These are phyloP conservation scores for Aspergillus panamensis DNA, from an alignment of 495 filamentous ascomycete genomes.

Conservation along the genomic window DNA sequence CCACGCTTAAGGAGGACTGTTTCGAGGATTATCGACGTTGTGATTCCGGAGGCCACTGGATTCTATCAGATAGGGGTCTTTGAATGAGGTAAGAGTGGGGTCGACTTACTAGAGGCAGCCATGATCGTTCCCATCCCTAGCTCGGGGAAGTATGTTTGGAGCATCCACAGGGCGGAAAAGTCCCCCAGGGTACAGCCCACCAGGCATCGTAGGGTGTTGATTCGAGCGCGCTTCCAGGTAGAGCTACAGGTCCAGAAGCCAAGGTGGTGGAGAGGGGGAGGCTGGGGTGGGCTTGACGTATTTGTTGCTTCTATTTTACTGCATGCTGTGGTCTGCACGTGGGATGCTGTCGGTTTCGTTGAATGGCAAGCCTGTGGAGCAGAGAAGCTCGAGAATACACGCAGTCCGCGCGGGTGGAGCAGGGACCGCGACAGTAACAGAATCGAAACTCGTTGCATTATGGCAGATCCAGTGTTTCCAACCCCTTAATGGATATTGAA, in stretches of 20 bases:
- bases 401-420: too few species aligned
- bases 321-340: neutral
- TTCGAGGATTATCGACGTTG: conserved; percentile 43
- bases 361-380: neutral
- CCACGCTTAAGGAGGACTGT: conserved; percentile 41
- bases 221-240: conserved; percentile 37
- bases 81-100: neutral
- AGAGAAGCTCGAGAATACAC: neutral
- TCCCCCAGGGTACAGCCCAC: conserved; percentile 44
- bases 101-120: conserved; percentile 20
- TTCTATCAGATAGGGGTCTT: neutral
- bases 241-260: conserved; percentile 35
- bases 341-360: neutral
- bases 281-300: neutral
- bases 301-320: neutral
- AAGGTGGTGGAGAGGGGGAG: neutral
- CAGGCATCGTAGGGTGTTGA: conserved; percentile 46
- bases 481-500: too few species aligned
- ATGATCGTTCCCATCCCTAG: conserved; percentile 40
- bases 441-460: too few species aligned
- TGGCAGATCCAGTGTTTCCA: too few species aligned
- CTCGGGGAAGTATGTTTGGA: conserved; percentile 37
- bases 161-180: conserved; percentile 38
- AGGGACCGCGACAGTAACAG: too few species aligned
- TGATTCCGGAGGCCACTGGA: conserved; percentile 42